These are phyloP conservation scores for Calvatia gigantea DNA, from an alignment of 768 basidiomycete genomes.

Conservation along the genomic window DNA sequence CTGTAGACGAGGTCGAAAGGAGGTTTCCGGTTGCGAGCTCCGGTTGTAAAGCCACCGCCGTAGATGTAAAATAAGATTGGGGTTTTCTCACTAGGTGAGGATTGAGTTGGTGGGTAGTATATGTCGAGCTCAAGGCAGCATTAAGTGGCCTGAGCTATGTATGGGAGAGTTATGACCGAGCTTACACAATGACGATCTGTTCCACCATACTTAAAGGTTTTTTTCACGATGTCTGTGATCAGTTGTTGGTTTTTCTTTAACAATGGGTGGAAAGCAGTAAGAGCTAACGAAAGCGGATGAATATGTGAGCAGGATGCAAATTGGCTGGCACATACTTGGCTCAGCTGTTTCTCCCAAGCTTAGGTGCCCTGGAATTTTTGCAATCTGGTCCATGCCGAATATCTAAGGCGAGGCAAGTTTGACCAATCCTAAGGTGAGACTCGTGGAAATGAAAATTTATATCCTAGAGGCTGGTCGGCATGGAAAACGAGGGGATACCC, in stretches of 20 bases:
- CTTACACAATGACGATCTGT: constrained; percentile 49
- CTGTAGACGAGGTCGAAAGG: constrained; percentile 49
- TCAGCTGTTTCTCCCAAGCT: not conserved
- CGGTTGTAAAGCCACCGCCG: constrained; percentile 59
- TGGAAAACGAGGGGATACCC: too few species aligned
- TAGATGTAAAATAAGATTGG: constrained; percentile 64
- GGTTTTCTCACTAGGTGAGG: constrained; percentile 23
- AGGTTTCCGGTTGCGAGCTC: constrained; percentile 41
- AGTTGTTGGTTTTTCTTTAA: constrained; percentile 42
- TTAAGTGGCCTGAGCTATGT: not conserved
- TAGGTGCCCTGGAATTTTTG: too few species aligned
- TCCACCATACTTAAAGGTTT: constrained; percentile 55
- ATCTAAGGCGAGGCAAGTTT: too few species aligned
- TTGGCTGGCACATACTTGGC: not conserved
- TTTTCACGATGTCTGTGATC: constrained; percentile 45
- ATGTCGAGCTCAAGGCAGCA: constrained; percentile 65
- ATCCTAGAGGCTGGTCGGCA: too few species aligned
- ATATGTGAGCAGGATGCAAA: not conserved
- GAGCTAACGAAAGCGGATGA: constrained; percentile 33
- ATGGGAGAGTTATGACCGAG: not conserved
- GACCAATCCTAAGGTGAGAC: too few species aligned
- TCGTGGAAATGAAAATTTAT: too few species aligned
- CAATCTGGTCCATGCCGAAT: too few species aligned
- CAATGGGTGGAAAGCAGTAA: constrained; percentile 44
- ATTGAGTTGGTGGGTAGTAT: constrained; percentile 48